phyloP scores from a whole-genome alignment of 1,139 yeast species.

The Sugiyamaella paludigena region DNA sequence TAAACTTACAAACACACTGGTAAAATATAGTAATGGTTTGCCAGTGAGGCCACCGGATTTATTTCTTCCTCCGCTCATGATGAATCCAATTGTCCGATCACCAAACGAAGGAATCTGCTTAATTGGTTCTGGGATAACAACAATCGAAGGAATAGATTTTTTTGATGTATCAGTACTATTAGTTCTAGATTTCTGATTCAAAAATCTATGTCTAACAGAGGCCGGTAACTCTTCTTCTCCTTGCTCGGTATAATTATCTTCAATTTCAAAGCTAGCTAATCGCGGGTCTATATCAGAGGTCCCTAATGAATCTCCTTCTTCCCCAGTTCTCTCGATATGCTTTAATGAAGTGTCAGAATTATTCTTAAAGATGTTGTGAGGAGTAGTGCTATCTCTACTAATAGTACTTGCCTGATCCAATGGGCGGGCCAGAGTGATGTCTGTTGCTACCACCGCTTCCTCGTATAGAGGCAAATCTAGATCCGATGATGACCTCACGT shows the following conservation, averaged over 20 bases:
- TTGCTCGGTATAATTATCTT: constrained; percentile 18
- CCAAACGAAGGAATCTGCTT: constrained; percentile 27
- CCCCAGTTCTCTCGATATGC: not conserved
- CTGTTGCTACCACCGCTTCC: constrained; percentile 13
- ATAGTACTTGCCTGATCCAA: not conserved
- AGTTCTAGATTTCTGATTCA: not conserved
- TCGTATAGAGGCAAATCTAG: constrained; percentile 21
- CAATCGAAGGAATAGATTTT: constrained; percentile 3
- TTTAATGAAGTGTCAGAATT: not conserved
- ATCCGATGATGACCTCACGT: constrained; percentile 20
- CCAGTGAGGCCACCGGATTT: constrained; percentile 33
- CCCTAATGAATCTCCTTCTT: too few relatives aligned
- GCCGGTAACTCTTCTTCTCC: constrained; percentile 15
- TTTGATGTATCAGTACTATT: not conserved
- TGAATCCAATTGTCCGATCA: constrained; percentile 27
- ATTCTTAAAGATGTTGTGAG: not conserved
- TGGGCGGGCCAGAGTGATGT: constrained; percentile 6
- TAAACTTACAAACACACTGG: constrained; percentile 75
- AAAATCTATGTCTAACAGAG: not conserved
- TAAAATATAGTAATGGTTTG: constrained; percentile 54
- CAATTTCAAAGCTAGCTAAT: constrained; percentile 22
- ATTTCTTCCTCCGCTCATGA: constrained; percentile 29
- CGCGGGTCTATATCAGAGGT: not conserved
- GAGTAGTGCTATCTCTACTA: not conserved
- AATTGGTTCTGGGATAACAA: constrained; percentile 24